Evolutionary conservation across 139 green algal genomes (phyloP).

Genomic region (Chlamydomonas sp.): DNA sequence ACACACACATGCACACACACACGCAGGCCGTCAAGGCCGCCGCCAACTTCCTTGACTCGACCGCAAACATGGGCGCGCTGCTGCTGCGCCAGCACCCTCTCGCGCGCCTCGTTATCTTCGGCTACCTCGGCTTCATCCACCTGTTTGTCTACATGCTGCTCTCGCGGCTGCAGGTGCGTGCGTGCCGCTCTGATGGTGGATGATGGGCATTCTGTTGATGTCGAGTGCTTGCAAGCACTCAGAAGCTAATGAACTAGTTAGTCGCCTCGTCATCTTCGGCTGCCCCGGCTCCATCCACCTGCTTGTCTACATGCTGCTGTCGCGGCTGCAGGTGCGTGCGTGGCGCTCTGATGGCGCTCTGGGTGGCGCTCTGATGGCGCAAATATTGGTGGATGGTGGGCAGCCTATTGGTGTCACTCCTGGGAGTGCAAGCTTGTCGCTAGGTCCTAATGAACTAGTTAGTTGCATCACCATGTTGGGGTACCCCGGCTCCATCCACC

Average conservation of each 20-base stretch:
- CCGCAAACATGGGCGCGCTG: conserved; percentile 37
- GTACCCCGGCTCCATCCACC: conserved; percentile 63
- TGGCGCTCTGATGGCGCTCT: too few relatives aligned
- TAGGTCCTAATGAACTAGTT: too few relatives aligned
- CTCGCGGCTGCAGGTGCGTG: conserved; percentile 50
- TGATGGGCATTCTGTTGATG: too few relatives aligned
- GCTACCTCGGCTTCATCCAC: conserved; percentile 64
- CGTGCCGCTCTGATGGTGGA: too few relatives aligned
- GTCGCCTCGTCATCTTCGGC: conserved; percentile 51
- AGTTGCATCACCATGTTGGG: conserved; percentile 52
- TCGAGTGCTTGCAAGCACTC: too few relatives aligned
- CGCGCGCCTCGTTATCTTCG: conserved; percentile 51
- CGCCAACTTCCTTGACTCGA: conserved; percentile 41
- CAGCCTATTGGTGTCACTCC: too few relatives aligned
- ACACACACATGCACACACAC: too few relatives aligned
- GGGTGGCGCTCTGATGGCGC: too few relatives aligned
- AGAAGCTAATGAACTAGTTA: too few relatives aligned
- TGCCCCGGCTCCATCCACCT: conserved; percentile 66
- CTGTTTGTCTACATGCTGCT: conserved; percentile 67
- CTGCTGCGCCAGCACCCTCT: conserved; percentile 69
- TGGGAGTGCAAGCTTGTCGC: too few relatives aligned
- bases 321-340: conserved; percentile 54
- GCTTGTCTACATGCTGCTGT: conserved; percentile 63
- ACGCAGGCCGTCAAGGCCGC: conserved; percentile 35
- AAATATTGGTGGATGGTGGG: too few relatives aligned